A percentile compares a stretch with the other conserved stretches of the same genome.
Evolutionary conservation across 1,284 basidiomycete species (phyloP).

Genomic region (Microbotryum lychnidis-dioicae): DNA sequence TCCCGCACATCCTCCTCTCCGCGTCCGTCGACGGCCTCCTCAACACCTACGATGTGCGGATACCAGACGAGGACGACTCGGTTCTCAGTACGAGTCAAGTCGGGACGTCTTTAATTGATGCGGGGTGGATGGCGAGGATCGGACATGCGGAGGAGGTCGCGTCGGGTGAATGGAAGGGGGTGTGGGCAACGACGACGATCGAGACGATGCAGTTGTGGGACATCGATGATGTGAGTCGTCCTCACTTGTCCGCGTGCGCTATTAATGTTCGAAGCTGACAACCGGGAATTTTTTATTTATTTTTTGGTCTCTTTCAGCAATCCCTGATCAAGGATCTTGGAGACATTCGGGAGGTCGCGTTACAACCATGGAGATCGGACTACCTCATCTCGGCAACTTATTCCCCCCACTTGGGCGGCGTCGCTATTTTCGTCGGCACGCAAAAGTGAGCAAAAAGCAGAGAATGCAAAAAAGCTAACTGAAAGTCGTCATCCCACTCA

Average conservation of each 20-base stretch:
- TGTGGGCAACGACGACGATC: slow-evolving; percentile 31
- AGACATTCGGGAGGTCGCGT: slow-evolving; percentile 28
- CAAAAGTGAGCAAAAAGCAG: slow-evolving; percentile 19
- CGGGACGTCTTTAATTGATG: slow-evolving; percentile 24
- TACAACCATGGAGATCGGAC: slow-evolving; percentile 30
- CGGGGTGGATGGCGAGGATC: slow-evolving; percentile 30
- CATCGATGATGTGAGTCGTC: slow-evolving; percentile 22
- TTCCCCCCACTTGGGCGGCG: slow-evolving; percentile 23
- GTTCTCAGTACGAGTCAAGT: slow-evolving; percentile 36
- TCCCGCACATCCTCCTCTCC: slow-evolving; percentile 42
- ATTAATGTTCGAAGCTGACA: neutral
- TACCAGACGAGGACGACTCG: slow-evolving; percentile 46
- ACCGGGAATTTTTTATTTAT: no score
- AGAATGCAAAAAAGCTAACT: neutral
- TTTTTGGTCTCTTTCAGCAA: neutral
- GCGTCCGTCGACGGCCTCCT: slow-evolving; percentile 46
- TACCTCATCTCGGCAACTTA: slow-evolving; percentile 26
- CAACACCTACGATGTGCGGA: slow-evolving; percentile 42
- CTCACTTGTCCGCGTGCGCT: neutral
- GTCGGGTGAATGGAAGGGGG: slow-evolving; percentile 17
- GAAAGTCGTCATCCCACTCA: no score
- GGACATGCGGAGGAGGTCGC: slow-evolving; percentile 4
- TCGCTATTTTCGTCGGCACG: slow-evolving; percentile 28
- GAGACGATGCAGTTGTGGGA: slow-evolving; percentile 33
- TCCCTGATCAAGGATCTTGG: slow-evolving; percentile 24